phyloP scores from a whole-genome alignment of 257 asterid genomes.

The Thymus quinquecostatus region DNA sequence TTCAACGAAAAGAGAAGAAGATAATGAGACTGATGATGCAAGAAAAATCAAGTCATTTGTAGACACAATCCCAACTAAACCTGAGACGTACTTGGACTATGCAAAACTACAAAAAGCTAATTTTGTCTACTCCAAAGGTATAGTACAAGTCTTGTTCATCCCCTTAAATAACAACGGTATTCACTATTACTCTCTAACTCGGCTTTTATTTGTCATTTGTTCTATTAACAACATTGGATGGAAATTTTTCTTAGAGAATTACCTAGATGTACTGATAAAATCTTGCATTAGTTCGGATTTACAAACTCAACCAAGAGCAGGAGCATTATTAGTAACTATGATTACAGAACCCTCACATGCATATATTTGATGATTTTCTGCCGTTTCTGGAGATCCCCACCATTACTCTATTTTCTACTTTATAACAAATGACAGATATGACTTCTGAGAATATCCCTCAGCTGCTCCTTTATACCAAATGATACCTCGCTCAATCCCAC shows the following conservation, averaged over 20 bases:
- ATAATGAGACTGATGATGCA: background rate
- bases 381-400: slow-evolving; percentile 1
- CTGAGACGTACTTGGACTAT: background rate
- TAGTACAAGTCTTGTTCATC: background rate
- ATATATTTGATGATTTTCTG: slow-evolving; percentile 2
- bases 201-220: background rate
- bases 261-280: background rate
- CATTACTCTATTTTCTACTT: background rate
- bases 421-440: background rate
- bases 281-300: background rate
- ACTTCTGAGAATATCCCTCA: slow-evolving; percentile 2
- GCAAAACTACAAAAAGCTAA: background rate
- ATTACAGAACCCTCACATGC: background rate
- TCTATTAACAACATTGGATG: background rate
- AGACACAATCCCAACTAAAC: background rate
- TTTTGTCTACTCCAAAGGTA: background rate
- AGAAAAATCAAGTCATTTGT: background rate
- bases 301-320: background rate
- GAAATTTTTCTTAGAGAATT: background rate
- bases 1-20: background rate
- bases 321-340: background rate
- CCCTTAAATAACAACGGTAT: background rate
- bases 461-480: slow-evolving; percentile 10
- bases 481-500: background rate
- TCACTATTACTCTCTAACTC: background rate